Base-by-base conservation (phyloP, 345 rosid genomes). In the Lagerstroemia speciosa region DNA sequence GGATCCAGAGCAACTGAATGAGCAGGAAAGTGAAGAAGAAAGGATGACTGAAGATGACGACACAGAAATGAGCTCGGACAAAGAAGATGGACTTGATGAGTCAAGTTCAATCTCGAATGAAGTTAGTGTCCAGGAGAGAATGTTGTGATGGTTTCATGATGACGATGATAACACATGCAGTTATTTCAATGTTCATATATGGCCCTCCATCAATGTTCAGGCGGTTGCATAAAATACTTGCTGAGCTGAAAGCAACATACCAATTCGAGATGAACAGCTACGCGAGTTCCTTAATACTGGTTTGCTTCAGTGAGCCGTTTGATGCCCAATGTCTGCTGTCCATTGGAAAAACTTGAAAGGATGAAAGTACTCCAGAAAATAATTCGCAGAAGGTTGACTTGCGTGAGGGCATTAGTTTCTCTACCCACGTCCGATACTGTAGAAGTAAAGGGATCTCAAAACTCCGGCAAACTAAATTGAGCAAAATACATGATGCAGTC, bases 101-200 rank as follows among this genome's bases (percentile, higher is more conserved):
- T 62, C 66, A 6, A 34, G 48, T n/a, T 67, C 61, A 37, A 30
- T 50, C 40, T 46, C 69, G 34, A 50, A 50, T 30, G 37, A 20
- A 30, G 20, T 8, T 45, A 24, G 4, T 20, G 60, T 5, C 29
- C 30, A 24, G 29, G 27, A 6, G 30, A 24, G 24, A 53, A 53
- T 30, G 6, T 48, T 6, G 24, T 48, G 24, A 48, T 48, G n/a
- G 8, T 22, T 48, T 48, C 53, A 3, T 17, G 2, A 48, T 45
- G 5, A 2, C 2, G 53, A 48, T 20, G 10, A 45, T 20, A 48
- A 48, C 53, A 48, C 24, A 48, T 48, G 53, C 22, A 17, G 24
- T 16, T 48, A 48, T 48, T 6, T 41, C 46, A 41, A 41, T 10
- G 14, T 6, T 41, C 2, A 41, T 41, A 41, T 41, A 10, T 15